Base-by-base conservation (phyloP, 2,329 filamentous ascomycete species). In the Emergomyces africanus region DNA sequence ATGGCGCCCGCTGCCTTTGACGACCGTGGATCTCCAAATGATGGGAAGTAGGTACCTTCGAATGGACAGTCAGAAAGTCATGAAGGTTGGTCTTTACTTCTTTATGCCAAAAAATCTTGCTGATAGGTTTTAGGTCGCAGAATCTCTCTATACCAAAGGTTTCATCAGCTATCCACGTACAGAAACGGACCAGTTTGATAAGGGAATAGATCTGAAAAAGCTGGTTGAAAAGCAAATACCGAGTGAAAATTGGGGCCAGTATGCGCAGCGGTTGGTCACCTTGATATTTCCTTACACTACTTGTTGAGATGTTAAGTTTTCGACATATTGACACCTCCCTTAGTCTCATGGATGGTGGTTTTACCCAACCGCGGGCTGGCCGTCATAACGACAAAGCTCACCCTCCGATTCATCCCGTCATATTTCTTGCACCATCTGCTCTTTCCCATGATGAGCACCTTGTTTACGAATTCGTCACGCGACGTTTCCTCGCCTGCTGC, bases 161-260 rank as follows among this genome's bases (percentile, higher is more conserved):
- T 97, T 91, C 74, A 96, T 99, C 73, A 96, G 91, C 72, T 99
- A 99, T 72, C 94, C 94, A 1, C 85, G 94, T 73, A 99, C 94
- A 0, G 94, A 99, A 72, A 99, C 94, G 0, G 94, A 99, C 71
- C 88, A 92, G 37, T 99, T 97, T 68, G 91, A 96, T 68, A 84
- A 83, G 66, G 92, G 82, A 4, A 96, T 97, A 77, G 86, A 97
- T 69, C 79, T 99, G 23, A 83, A 82, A 62, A 82, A 80, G 25
- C 77, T 99, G 9, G 82, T 96, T 20, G 83, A 89, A 66, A 96
- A 95, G 68, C 94, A 99, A 71, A 84, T 83, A 0, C 84, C 85
- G 60, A 89, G 90, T 68, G 75, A 77, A 48, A 75, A 79, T 62
- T 99, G 92, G 94, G 90, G 90, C 0, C 70, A 75, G 23, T 96